Conservation (phyloP, 1,284 basidiomycete genomes). For the Naganishia liquefaciens region DNA sequence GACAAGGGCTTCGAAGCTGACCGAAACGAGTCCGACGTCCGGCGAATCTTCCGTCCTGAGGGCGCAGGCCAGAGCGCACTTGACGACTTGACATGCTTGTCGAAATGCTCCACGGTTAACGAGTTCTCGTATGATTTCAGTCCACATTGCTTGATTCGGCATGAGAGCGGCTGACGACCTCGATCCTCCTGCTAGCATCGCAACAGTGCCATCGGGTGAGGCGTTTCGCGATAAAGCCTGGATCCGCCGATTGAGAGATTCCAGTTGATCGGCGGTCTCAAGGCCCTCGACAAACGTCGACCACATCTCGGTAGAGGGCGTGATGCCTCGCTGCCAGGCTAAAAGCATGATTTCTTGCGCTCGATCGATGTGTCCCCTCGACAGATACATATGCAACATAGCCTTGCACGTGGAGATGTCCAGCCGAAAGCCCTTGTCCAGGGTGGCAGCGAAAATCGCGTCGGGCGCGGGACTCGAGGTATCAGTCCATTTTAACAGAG, state of each 20-base stretch:
- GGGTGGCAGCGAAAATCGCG: conserved; percentile 3
- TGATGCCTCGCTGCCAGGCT: conserved; percentile 22
- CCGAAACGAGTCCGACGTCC: conserved; percentile 12
- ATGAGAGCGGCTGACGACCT: conserved; percentile 16
- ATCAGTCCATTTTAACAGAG: background rate
- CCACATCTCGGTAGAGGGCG: conserved; percentile 24
- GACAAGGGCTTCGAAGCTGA: conserved; percentile 18
- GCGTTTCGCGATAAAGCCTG: conserved; percentile 1
- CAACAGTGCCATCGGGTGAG: background rate
- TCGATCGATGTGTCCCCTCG: conserved; percentile 10
- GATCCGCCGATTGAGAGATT: conserved; percentile 10
- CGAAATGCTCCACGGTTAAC: conserved; percentile 6
- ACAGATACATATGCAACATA: conserved; percentile 8
- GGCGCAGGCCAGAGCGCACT: background rate
- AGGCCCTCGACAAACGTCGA: conserved; percentile 10
- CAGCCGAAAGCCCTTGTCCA: conserved; percentile 17
- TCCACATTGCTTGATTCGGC: conserved; percentile 21
- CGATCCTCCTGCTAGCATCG: background rate
- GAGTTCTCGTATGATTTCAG: conserved; percentile 10
- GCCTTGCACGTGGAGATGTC: conserved; percentile 1
- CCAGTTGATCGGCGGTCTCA: conserved; percentile 1
- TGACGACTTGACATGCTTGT: conserved; percentile 6
- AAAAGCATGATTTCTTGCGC: conserved; percentile 15
- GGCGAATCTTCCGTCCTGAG: background rate
- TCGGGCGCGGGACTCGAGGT: background rate